Percentiles rank a stretch among this genome's conserved stretches.
Evolutionary conservation across 257 asterid species (phyloP).

Genomic region (Nicotiana tabacum): DNA sequence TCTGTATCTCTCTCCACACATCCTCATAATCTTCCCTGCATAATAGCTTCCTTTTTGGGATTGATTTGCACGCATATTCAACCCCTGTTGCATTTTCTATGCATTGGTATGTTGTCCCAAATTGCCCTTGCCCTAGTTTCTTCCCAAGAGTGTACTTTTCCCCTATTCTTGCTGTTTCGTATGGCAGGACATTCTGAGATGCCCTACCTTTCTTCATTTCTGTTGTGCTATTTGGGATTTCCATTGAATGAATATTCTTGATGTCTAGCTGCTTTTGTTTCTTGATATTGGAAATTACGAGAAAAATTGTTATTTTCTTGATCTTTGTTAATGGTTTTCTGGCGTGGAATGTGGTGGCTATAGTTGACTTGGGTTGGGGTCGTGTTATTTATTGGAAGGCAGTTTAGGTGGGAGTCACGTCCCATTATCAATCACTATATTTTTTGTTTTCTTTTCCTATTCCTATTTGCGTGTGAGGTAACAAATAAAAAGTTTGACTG

Average conservation of each 20-base stretch:
- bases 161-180: conserved; percentile 14
- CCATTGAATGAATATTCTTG: background rate
- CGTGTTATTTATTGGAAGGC: no score
- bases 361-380: no score
- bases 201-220: background rate
- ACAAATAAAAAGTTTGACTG: background rate
- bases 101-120: conserved; percentile 23
- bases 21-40: conserved; percentile 20
- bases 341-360: no score
- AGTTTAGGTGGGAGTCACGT: background rate
- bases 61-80: conserved; percentile 23
- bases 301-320: no score
- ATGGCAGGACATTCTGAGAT: conserved; percentile 12
- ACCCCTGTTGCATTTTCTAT: conserved; percentile 15
- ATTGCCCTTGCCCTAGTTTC: conserved; percentile 24
- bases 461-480: background rate
- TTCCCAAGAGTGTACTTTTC: conserved; percentile 18
- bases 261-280: background rate
- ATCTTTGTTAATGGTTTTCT: no score
- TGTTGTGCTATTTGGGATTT: conserved; percentile 1
- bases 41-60: conserved; percentile 12
- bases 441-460: background rate
- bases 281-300: no score
- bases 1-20: conserved; percentile 23
- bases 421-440: background rate